A percentile compares a stretch with the other conserved stretches of the same genome.
These are phyloP conservation scores for Mycena venus DNA, from an alignment of 768 basidiomycete species.

Conservation along the genomic window DNA sequence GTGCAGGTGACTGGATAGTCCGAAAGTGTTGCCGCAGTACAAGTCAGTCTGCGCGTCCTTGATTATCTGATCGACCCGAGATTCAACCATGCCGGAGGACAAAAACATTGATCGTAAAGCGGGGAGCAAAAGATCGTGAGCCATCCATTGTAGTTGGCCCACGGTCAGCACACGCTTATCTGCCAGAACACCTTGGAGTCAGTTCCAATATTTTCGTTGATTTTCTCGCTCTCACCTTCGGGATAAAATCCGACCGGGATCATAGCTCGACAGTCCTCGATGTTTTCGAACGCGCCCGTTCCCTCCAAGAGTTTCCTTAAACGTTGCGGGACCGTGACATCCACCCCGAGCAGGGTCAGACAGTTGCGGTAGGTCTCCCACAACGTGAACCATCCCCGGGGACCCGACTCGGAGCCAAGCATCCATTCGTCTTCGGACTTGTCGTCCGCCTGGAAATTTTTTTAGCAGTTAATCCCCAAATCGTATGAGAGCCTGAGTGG, in stretches of 20 bases:
- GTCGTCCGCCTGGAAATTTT: conserved; percentile 44
- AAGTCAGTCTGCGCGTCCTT: conserved; percentile 75
- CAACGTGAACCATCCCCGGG: conserved; percentile 72
- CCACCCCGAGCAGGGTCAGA: conserved; percentile 60
- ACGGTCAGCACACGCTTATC: conserved; percentile 68
- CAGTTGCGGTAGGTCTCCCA: conserved; percentile 75
- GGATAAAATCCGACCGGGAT: conserved; percentile 82
- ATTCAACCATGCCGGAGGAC: conserved; percentile 63
- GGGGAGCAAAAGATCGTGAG: too few species aligned
- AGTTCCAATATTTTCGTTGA: too few species aligned
- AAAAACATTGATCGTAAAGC: conserved; percentile 73
- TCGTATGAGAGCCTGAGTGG: not conserved
- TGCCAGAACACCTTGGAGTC: too few species aligned
- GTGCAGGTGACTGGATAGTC: conserved; percentile 66
- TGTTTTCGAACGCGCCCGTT: conserved; percentile 67
- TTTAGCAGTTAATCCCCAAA: not conserved
- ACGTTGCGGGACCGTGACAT: too few species aligned
- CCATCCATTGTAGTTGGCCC: too few species aligned
- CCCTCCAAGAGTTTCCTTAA: conserved; percentile 64
- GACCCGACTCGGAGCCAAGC: conserved; percentile 52
- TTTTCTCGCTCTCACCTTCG: conserved; percentile 66
- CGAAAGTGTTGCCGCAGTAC: conserved; percentile 71
- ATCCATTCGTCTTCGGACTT: conserved; percentile 52
- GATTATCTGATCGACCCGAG: conserved; percentile 68
- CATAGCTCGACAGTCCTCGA: conserved; percentile 68